Conservation (phyloP, 2,329 filamentous ascomycete species). For the Sporothrix variecibatus region DNA sequence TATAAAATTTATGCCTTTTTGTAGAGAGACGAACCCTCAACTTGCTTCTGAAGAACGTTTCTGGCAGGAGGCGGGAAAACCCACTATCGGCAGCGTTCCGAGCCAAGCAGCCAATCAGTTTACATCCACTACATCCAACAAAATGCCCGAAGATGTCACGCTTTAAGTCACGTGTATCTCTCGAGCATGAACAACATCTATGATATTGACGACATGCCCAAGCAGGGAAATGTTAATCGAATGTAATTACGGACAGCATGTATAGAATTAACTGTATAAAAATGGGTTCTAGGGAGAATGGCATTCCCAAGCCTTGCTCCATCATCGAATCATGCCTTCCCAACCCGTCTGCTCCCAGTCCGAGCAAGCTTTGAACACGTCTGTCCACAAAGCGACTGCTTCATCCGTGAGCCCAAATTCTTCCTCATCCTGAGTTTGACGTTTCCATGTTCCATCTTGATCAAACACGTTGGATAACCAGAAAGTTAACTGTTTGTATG, state of each 20-base stretch:
- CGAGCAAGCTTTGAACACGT: neutral
- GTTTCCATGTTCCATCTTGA: neutral
- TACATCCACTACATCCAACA: neutral
- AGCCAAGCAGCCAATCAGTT: neutral
- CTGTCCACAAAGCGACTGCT: constrained; percentile 3
- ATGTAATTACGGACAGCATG: neutral
- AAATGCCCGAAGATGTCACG: neutral
- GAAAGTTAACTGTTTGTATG: neutral
- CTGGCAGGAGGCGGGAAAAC: neutral
- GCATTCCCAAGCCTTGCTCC: no score
- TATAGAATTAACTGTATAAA: no score
- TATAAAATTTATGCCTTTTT: neutral
- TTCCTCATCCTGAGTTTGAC: neutral
- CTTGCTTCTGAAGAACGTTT: neutral
- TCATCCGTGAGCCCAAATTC: constrained; percentile 2
- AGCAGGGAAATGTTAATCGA: neutral
- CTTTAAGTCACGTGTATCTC: neutral
- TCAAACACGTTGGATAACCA: neutral
- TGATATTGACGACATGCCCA: neutral
- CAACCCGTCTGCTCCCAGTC: constrained; percentile 2
- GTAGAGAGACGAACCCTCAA: neutral
- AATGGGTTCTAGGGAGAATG: no score
- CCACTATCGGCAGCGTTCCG: neutral
- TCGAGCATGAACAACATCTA: neutral
- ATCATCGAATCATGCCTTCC: constrained; percentile 10